A percentile compares a stretch with the other conserved stretches of the same genome.
Conservation (phyloP, 352 stramenopile species). For the Albugo candida region DNA sequence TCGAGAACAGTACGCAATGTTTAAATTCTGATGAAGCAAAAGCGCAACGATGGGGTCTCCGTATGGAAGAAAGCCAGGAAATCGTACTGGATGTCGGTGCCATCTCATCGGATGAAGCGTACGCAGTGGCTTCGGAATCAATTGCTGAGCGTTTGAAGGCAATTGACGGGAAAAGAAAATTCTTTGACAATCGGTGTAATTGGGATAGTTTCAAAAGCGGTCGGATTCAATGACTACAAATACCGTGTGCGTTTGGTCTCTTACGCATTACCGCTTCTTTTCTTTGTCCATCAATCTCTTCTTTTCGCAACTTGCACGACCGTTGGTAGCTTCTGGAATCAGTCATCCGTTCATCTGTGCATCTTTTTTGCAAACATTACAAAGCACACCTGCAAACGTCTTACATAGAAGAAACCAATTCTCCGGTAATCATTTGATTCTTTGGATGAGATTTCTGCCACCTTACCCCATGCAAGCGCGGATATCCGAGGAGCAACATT, state of each 20-base stretch:
- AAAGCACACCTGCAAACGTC: conserved; percentile 55
- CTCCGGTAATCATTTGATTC: conserved; percentile 14
- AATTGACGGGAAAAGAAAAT: conserved; percentile 14
- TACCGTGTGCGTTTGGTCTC: conserved; percentile 43
- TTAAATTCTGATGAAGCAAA: conserved; percentile 24
- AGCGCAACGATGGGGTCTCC: conserved; percentile 1
- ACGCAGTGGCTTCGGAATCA: conserved; percentile 35
- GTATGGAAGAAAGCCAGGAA: conserved; percentile 24
- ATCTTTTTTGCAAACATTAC: conserved; percentile 56
- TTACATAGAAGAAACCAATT: conserved; percentile 41
- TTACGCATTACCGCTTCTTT: conserved; percentile 50
- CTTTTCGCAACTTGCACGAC: conserved; percentile 9
- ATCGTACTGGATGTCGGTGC: conserved; percentile 32
- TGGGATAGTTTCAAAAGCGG: conserved; percentile 9
- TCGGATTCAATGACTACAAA: conserved; percentile 27
- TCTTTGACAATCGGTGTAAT: conserved; percentile 35
- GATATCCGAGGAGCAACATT: conserved; percentile 53
- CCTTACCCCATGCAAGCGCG: conserved; percentile 23
- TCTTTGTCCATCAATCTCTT: conserved; percentile 32
- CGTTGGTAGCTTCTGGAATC: conserved; percentile 24
- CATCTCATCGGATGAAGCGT: conserved; percentile 51
- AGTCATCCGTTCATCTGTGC: conserved; percentile 28
- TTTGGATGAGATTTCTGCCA: conserved; percentile 26
- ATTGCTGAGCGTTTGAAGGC: conserved; percentile 38
- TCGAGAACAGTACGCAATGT: conserved; percentile 50